A percentile compares a stretch with the other conserved stretches of the same genome.
Conservation (phyloP, 345 rosid species). For the Lumnitzera racemosa region DNA sequence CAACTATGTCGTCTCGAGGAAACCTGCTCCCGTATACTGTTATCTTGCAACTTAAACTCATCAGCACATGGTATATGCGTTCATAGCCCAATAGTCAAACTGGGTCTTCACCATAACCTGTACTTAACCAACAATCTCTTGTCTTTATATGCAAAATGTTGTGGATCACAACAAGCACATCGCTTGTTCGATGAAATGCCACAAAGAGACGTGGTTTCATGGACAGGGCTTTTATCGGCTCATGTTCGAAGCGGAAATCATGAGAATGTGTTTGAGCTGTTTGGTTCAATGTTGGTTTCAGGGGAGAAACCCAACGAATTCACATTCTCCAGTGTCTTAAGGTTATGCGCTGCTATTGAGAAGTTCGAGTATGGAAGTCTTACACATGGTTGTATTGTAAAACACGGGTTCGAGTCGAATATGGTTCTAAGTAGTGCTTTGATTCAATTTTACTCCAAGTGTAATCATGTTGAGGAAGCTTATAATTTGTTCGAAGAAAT, state of each 20-base stretch:
- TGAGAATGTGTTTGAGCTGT: slow-evolving; percentile 31
- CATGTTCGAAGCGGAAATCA: slow-evolving; percentile 30
- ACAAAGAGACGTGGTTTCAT: slow-evolving; percentile 47
- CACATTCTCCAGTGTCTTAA: slow-evolving; percentile 51
- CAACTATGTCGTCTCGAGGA: slow-evolving; percentile 31
- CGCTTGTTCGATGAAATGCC: slow-evolving; percentile 73
- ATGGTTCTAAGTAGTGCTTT: slow-evolving; percentile 34
- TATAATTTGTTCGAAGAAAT: slow-evolving; percentile 27
- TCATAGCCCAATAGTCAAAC: slow-evolving; percentile 48
- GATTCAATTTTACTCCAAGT: slow-evolving; percentile 55
- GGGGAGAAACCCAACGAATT: slow-evolving; percentile 46
- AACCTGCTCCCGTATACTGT: slow-evolving; percentile 30
- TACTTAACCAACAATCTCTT: slow-evolving; percentile 56
- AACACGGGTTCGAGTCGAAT: slow-evolving; percentile 47
- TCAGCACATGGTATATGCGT: slow-evolving; percentile 39
- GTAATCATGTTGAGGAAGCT: slow-evolving; percentile 31
- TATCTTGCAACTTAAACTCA: slow-evolving; percentile 42
- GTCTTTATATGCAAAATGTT: slow-evolving; percentile 39
- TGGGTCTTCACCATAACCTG: slow-evolving; percentile 32
- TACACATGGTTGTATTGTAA: slow-evolving; percentile 38
- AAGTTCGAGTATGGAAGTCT: slow-evolving; percentile 31
- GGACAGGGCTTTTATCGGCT: slow-evolving; percentile 56
- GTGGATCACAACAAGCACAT: slow-evolving; percentile 28
- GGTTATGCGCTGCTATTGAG: slow-evolving; percentile 43
- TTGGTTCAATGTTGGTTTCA: slow-evolving; percentile 33